These are phyloP conservation scores for Phaeosphaeria sp. DNA, from an alignment of 2,329 filamentous ascomycete genomes.

Conservation along the genomic window DNA sequence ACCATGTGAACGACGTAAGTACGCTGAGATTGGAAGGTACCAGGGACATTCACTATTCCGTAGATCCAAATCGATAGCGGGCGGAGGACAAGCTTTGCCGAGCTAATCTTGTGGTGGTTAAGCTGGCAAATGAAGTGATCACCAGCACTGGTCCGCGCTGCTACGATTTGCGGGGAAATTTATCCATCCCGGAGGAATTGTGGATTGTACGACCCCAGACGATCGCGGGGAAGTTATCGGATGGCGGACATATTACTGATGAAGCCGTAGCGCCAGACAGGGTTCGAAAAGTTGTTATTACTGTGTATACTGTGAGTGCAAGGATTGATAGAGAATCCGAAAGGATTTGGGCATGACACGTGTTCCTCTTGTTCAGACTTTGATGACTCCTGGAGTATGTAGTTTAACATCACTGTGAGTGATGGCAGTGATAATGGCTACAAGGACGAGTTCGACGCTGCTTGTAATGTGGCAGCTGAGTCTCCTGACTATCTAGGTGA, in stretches of 20 bases:
- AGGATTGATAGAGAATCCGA: background rate
- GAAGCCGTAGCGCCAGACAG: background rate
- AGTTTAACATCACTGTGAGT: background rate
- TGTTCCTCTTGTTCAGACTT: background rate
- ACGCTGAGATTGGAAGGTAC: background rate
- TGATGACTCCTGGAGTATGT: background rate
- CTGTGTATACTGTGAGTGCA: background rate
- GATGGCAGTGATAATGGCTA: background rate
- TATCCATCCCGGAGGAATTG: background rate
- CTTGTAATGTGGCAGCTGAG: background rate
- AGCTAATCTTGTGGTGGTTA: background rate
- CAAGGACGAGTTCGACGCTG: background rate
- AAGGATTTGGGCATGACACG: background rate
- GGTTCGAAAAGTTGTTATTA: background rate
- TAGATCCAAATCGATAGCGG: background rate
- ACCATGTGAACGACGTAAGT: background rate
- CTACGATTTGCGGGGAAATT: background rate
- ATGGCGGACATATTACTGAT: background rate
- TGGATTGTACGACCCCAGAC: background rate
- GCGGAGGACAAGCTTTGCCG: background rate
- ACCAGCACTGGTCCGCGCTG: background rate
- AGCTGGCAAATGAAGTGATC: background rate
- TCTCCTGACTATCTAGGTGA: background rate
- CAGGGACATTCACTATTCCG: background rate
- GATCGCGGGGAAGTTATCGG: background rate